Base-by-base conservation (phyloP, 768 basidiomycete genomes). In the Paxillus involutus region DNA sequence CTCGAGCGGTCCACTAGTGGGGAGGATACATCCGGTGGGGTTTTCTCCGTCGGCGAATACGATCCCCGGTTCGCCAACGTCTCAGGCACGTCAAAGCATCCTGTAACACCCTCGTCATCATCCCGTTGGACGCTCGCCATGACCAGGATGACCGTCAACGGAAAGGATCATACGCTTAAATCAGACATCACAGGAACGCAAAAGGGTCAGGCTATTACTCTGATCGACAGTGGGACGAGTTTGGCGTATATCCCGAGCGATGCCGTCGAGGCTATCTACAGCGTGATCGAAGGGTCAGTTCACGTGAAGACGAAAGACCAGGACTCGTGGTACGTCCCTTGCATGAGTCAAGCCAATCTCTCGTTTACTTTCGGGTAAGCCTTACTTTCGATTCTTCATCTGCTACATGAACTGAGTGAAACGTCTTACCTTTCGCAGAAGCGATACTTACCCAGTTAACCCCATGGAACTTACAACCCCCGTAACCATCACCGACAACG, bases 211-310 rank as follows among this genome's bases (percentile, higher is more conserved):
- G 61, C 66, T n/a, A 65, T 73, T 14, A 67, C 75, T 10, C 64
- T 79, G 10, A 60, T 79, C 39, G 78, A 79, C 42, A 80, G 75
- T 4, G 78, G 78, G 24, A 74, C 73, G 13, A 77, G 77, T 40
- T 57, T 63, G 24, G 71, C 72, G 16, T 66, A 73, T 3, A 57
- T 79, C 44, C 71, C 78, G 0, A 49, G 49, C 5, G 55, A 60
- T 16, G 66, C 75, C 1, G 62, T 71, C 32, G 63, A 76, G 52
- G 71, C 66, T 0, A 74, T 80, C 32, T 80, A 77, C 46, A 64
- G 73, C 17, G 49, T 56, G n/a, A 60, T 79, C 30, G 64, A 66
- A 19, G 75, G 73, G 0, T 63, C 77, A 0, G 68, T 72, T 30
- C 68, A 69, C 30, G 58, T 71, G 47, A 63, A 70, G 53, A 69